phyloP scores from a whole-genome alignment of 495 filamentous ascomycete genomes.

The Trichocladium uniseriatum region DNA sequence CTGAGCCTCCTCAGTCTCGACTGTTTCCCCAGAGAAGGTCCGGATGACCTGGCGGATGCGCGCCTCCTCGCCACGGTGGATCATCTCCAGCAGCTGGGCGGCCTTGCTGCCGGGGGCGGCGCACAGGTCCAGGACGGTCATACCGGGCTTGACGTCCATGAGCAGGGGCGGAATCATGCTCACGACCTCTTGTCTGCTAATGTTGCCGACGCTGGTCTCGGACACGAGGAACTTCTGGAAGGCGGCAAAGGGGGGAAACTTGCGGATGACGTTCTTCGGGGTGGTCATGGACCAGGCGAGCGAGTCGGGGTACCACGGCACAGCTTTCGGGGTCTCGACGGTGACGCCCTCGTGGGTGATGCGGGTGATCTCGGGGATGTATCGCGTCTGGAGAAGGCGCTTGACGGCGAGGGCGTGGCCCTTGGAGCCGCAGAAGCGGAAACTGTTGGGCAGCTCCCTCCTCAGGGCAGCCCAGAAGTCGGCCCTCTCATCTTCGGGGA shows the following conservation, averaged over 20 bases:
- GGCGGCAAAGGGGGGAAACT: slow-evolving; percentile 80
- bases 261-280: slow-evolving; percentile 84
- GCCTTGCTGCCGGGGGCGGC: slow-evolving; percentile 96
- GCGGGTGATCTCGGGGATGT: slow-evolving; percentile 79
- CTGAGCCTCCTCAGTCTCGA: slow-evolving; percentile 40
- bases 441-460: slow-evolving; percentile 85
- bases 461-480: slow-evolving; percentile 75
- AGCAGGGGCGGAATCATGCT: slow-evolving; percentile 97
- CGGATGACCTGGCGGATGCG: slow-evolving; percentile 54
- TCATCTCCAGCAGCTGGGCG: slow-evolving; percentile 86
- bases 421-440: slow-evolving; percentile 90
- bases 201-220: slow-evolving; percentile 93
- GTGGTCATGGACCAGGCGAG: slow-evolving; percentile 96
- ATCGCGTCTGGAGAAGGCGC: slow-evolving; percentile 70
- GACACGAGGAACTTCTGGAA: slow-evolving; percentile 99
- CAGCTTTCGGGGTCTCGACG: slow-evolving; percentile 69
- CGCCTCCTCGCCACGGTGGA: slow-evolving; percentile 84
- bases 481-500: slow-evolving; percentile 62
- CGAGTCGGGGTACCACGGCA: slow-evolving; percentile 86
- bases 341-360: slow-evolving; percentile 67
- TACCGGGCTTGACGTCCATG: slow-evolving; percentile 81
- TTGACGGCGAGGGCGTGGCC: slow-evolving; percentile 84
- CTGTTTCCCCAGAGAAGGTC: slow-evolving; percentile 44
- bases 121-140: slow-evolving; percentile 90
- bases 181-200: slow-evolving; percentile 91